These are phyloP conservation scores for Symbiodinium natans DNA, from an alignment of 73 alveolate genomes.

Conservation along the genomic window DNA sequence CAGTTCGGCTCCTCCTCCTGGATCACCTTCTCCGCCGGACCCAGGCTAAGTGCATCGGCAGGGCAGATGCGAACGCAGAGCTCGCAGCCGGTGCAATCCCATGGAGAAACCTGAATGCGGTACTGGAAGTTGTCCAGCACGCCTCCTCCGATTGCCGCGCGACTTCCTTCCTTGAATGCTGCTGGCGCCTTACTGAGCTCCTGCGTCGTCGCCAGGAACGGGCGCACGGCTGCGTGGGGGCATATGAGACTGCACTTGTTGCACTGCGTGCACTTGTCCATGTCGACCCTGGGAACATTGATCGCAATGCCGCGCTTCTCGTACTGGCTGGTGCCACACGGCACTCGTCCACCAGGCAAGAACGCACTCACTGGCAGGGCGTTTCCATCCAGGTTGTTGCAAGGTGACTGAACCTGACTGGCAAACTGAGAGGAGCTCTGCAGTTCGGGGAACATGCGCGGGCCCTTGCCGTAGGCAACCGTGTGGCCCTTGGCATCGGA, in stretches of 20 bases:
- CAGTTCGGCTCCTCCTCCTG: constrained; percentile 69
- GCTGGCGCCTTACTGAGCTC: constrained; percentile 63
- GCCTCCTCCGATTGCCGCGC: constrained; percentile 81
- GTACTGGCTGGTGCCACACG: constrained; percentile 74
- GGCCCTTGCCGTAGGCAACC: constrained; percentile 41
- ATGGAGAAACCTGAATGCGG: constrained; percentile 93
- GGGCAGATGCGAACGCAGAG: constrained; percentile 94
- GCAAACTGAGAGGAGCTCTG: neutral
- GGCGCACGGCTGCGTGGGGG: constrained; percentile 94
- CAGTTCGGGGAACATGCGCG: constrained; percentile 32
- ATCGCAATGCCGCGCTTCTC: constrained; percentile 93
- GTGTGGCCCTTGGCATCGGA: neutral
- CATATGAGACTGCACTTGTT: constrained; percentile 93
- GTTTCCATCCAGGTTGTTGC: constrained; percentile 74
- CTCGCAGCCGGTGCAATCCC: constrained; percentile 94
- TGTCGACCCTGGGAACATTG: constrained; percentile 57
- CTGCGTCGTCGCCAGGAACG: constrained; percentile 51
- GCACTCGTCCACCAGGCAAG: constrained; percentile 83
- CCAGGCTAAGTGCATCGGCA: constrained; percentile 57
- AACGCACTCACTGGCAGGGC: constrained; percentile 73
- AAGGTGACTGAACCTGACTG: constrained; percentile 32
- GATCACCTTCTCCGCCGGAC: constrained; percentile 49
- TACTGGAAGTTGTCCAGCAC: constrained; percentile 55
- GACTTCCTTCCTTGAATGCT: constrained; percentile 34
- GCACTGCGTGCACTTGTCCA: constrained; percentile 94